These are phyloP conservation scores for Coniella lustricola DNA, from an alignment of 2,329 filamentous ascomycete species.

Conservation along the genomic window DNA sequence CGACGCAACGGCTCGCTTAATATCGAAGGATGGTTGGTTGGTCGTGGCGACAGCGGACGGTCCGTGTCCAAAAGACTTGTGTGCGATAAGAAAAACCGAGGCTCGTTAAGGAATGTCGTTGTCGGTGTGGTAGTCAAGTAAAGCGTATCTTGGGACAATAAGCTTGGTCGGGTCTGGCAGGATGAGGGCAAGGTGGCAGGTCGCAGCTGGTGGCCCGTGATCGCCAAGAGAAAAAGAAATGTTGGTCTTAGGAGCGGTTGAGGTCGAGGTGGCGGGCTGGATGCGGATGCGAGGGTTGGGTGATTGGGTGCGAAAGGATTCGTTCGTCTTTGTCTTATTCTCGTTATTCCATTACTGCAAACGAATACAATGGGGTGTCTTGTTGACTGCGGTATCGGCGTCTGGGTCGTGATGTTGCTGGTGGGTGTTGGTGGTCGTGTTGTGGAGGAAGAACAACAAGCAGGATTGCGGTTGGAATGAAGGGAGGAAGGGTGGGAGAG, in stretches of 20 bases:
- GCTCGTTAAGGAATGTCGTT: slow-evolving; percentile 1
- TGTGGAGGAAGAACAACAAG: neutral
- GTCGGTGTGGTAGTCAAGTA: slow-evolving; percentile 1
- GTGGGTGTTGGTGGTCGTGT: neutral
- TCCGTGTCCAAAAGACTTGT: neutral
- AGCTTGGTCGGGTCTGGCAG: slow-evolving; percentile 1
- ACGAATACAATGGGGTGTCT: no score
- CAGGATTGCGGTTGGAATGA: neutral
- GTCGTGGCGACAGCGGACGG: neutral
- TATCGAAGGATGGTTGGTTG: neutral
- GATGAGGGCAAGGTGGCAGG: slow-evolving; percentile 4
- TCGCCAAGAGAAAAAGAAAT: neutral
- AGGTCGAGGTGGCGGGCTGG: neutral
- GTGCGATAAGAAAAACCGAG: slow-evolving; percentile 3
- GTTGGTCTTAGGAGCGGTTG: neutral
- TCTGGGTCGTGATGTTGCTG: no score
- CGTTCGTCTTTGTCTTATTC: no score
- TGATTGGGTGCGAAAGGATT: no score
- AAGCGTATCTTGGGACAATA: slow-evolving; percentile 2
- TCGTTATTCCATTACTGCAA: no score
- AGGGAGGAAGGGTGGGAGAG: neutral
- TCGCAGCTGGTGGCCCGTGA: slow-evolving; percentile 12
- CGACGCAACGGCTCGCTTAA: neutral
- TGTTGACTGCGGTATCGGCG: no score
- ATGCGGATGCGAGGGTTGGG: neutral